Base-by-base conservation (phyloP, 129 eudicot genomes). In the Pulicaria dysenterica region DNA sequence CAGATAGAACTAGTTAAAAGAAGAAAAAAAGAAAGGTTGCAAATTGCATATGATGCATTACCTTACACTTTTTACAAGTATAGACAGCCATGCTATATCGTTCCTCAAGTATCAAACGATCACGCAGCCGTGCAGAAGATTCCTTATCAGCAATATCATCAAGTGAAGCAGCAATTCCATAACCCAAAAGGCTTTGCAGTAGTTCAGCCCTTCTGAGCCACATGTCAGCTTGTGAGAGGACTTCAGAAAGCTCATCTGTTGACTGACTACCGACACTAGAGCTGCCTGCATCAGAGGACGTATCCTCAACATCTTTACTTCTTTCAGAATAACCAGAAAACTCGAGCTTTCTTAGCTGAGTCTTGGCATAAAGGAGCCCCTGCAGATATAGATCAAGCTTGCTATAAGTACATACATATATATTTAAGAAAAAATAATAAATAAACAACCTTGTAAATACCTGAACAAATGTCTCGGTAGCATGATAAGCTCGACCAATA, bases 1-100 rank as follows among this genome's bases (percentile, higher is more conserved):
- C 10, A 39, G 67, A 79, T 66, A 49, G 38, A 58, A 24, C 31
- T 24, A 24, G 31, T 24, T 24, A 8, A 70, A 19, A 8, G 59
- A 58, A 24, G 73, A 12, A 47, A 12, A 58, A 39, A 64, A 36
- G 8, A 6, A 17, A 45, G 7, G 31, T 15, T 41, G 14, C 4
- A 53, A 70, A 58, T 39, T 24, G 48, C 49, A 5, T 46, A 19
- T 47, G 43, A 58, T 51, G 24, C 69, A 68, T 45, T 85, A 92
- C 98, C 89, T 92, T 89, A 66, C 98, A 94, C 88, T 87, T 94
- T 85, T 77, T 94, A 81, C 95, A 85, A 67, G 98, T 94, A 72
- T 94, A 94, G 37, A 94, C 98, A 59, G 98, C 98, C 98, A 94
- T 94, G 79, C 95, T 87, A 65, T 94, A 94, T 66, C 93, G 85